Conservation (phyloP, 169 alveolate genomes). For the Cryptosporidium xiaoi region DNA sequence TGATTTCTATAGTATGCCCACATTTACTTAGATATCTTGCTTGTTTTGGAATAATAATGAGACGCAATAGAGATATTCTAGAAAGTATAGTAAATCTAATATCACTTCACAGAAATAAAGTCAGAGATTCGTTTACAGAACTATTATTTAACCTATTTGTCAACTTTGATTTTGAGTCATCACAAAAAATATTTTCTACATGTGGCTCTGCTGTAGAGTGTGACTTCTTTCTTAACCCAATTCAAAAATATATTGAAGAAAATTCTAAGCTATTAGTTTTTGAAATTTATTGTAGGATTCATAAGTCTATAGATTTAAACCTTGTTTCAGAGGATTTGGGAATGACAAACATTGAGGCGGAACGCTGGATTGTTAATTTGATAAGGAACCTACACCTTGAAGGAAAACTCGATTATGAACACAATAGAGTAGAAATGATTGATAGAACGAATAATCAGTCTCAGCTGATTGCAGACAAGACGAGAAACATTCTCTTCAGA, state of each 20-base stretch:
- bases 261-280: constrained; percentile 87
- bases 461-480: constrained; percentile 88
- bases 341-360: constrained; percentile 89
- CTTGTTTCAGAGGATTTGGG: constrained; percentile 88
- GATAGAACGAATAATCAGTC: constrained; percentile 86
- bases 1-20: constrained; percentile 50
- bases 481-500: constrained; percentile 84
- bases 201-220: constrained; percentile 78
- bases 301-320: constrained; percentile 89
- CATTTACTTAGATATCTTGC: constrained; percentile 71
- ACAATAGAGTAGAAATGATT: constrained; percentile 90
- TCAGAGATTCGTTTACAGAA: constrained; percentile 89
- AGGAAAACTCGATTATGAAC: constrained; percentile 91
- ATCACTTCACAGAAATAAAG: constrained; percentile 74
- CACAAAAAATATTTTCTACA: constrained; percentile 79
- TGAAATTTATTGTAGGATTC: constrained; percentile 92
- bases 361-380: constrained; percentile 91
- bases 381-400: constrained; percentile 88
- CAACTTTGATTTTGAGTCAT: constrained; percentile 88
- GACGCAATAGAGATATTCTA: constrained; percentile 58
- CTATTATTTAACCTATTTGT: constrained; percentile 87
- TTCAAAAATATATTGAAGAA: constrained; percentile 88
- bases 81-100: constrained; percentile 55
- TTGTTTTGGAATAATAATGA: constrained; percentile 73
- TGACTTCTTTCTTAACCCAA: constrained; percentile 86